A percentile compares a stretch with the other conserved stretches of the same genome.
Conservation (phyloP, 2,329 filamentous ascomycete genomes). For the Pyrenophora seminiperda region DNA sequence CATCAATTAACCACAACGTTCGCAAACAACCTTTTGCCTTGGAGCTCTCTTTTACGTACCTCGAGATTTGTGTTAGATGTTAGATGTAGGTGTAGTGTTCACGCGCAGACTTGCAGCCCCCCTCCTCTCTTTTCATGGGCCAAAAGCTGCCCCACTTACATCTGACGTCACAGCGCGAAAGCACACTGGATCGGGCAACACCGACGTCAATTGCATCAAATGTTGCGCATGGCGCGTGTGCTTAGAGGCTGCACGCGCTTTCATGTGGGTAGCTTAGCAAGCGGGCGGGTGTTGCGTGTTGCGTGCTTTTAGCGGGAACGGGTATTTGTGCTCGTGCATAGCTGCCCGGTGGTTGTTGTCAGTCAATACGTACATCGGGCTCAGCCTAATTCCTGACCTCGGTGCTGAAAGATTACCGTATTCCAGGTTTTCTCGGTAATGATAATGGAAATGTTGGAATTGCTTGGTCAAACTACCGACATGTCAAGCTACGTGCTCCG, state of each 20-base stretch:
- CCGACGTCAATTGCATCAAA: slow-evolving; percentile 34
- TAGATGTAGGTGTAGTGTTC: slow-evolving; percentile 2
- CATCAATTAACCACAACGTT: too few relatives aligned
- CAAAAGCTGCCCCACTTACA: slow-evolving; percentile 24
- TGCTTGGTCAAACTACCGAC: neutral
- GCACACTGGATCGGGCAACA: slow-evolving; percentile 25
- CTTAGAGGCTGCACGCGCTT: slow-evolving; percentile 3
- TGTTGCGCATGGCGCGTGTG: slow-evolving; percentile 1
- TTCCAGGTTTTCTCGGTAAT: neutral
- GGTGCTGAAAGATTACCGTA: neutral
- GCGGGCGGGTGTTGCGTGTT: slow-evolving; percentile 5
- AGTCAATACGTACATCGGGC: slow-evolving; percentile 1
- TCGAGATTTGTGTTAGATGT: neutral
- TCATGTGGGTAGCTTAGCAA: slow-evolving; percentile 9
- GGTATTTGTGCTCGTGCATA: neutral
- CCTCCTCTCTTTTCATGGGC: slow-evolving; percentile 14
- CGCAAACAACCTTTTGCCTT: too few relatives aligned
- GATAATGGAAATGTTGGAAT: neutral
- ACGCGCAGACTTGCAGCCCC: slow-evolving; percentile 4
- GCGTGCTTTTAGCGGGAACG: slow-evolving; percentile 2
- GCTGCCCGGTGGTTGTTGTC: slow-evolving; percentile 12
- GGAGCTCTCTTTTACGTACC: neutral
- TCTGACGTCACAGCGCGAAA: slow-evolving; percentile 31
- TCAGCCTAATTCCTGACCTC: neutral
- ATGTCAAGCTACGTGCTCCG: slow-evolving; percentile 54